Conservation (phyloP, 345 rosid genomes). For the Pugionium cornutum region DNA sequence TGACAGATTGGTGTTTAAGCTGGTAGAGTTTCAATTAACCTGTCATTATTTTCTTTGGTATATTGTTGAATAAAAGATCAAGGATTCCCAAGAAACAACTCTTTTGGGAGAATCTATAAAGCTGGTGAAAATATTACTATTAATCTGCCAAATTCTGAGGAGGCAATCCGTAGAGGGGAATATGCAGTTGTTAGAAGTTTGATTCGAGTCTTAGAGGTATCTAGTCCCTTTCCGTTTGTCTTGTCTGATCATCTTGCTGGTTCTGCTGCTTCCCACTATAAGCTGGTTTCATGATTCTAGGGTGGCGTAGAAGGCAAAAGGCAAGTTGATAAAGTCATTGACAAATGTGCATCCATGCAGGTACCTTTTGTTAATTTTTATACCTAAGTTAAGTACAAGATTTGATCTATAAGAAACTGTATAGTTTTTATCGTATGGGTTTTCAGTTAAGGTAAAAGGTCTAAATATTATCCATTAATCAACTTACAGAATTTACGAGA, state of each 20-base stretch:
- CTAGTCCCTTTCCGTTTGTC: slow-evolving; percentile 12
- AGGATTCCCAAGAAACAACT: slow-evolving; percentile 84
- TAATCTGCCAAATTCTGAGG: slow-evolving; percentile 79
- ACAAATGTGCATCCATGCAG: slow-evolving; percentile 99
- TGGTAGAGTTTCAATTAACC: slow-evolving; percentile 26
- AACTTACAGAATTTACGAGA: slow-evolving; percentile 88
- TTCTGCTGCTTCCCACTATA: slow-evolving; percentile 35
- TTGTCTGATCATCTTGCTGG: slow-evolving; percentile 30
- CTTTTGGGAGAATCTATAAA: slow-evolving; percentile 77
- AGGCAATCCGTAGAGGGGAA: slow-evolving; percentile 92
- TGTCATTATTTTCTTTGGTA: slow-evolving; percentile 16
- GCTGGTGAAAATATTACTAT: slow-evolving; percentile 60
- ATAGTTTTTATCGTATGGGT: slow-evolving; percentile 17
- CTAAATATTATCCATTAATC: slow-evolving; percentile 30
- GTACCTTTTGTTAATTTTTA: slow-evolving; percentile 43
- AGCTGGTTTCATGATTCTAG: slow-evolving; percentile 46
- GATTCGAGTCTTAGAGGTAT: slow-evolving; percentile 93
- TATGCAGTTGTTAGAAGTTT: slow-evolving; percentile 91
- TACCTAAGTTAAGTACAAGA: slow-evolving; percentile 14
- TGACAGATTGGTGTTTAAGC: slow-evolving; percentile 14
- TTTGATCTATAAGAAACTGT: slow-evolving; percentile 14
- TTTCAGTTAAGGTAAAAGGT: slow-evolving; percentile 27
- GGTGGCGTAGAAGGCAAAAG: slow-evolving; percentile 99
- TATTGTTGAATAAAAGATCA: slow-evolving; percentile 29
- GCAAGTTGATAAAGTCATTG: slow-evolving; percentile 96